These are phyloP conservation scores for Alternaria incomplexa DNA, from an alignment of 2,329 filamentous ascomycete genomes.

Conservation along the genomic window DNA sequence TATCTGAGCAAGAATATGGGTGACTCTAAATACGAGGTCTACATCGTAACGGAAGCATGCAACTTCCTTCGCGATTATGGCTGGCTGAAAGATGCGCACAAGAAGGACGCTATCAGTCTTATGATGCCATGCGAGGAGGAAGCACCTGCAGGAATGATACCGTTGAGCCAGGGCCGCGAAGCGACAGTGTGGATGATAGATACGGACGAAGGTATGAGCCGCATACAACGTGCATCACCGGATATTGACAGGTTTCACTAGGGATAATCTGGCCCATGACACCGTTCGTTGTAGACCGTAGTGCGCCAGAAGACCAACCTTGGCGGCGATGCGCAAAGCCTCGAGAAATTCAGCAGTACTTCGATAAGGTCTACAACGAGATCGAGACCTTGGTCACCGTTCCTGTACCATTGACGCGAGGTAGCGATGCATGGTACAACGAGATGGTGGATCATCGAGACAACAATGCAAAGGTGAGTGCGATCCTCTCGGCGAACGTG, in stretches of 20 bases:
- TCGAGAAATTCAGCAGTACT: constrained; percentile 1
- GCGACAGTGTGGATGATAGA: constrained; percentile 7
- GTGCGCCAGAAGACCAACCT: constrained; percentile 1
- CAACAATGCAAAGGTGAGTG: not conserved
- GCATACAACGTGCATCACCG: not conserved
- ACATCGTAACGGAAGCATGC: constrained; percentile 2
- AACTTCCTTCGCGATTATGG: constrained; percentile 9
- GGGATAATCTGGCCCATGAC: not conserved
- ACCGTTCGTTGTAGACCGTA: not conserved
- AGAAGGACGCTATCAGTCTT: not conserved
- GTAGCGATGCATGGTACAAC: not conserved
- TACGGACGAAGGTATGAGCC: constrained; percentile 3
- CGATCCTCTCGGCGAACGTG: not conserved
- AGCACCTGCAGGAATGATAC: constrained; percentile 3
- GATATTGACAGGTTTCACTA: not conserved
- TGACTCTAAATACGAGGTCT: constrained; percentile 4
- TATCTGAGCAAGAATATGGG: constrained; percentile 1
- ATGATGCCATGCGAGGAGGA: constrained; percentile 4
- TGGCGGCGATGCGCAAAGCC: not conserved
- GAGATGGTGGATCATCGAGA: not conserved
- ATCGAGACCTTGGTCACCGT: constrained; percentile 1
- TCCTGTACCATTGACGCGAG: not conserved
- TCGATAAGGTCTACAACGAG: not conserved
- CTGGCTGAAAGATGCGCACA: not conserved
- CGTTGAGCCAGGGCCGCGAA: constrained; percentile 4